Evolutionary conservation across 306 rosid genomes (phyloP), one percentile per base, ranked within the genome.

Genomic region (Luffa aegyptiaca): DNA sequence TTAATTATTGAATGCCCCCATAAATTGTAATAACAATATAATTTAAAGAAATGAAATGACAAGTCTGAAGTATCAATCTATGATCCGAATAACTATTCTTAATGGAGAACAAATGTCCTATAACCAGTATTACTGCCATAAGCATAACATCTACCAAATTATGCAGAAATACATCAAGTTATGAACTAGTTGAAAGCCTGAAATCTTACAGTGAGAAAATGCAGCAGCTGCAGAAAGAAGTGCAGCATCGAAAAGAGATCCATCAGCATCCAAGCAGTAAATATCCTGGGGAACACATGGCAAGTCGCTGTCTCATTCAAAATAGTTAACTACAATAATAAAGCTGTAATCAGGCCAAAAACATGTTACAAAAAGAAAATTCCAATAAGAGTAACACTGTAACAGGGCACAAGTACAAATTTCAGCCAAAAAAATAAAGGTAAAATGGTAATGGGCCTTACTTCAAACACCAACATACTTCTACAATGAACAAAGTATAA

Each of bases 191-290:
- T 80, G 53, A 77, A 61, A 84, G 84, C 76, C 73, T 44, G 57
- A 82, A 74, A 65, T 72, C 93, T 87, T 87, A 94, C 98, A 79
- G 81, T 94, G 90, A 82, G 91, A 90, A 75, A 92, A 89, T 68
- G 97, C 97, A 69, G 97, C 90, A 82, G 89, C 88, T 12, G 91
- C 94, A 66, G 98, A 94, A 61, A 92, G 92, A 85, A 92, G 85
- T 49, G 96, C 98, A 83, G 96, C 91, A 79, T 92, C 96, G 69
- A 89, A 92, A 73, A 92, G 93, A 76, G 97, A 84, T 79, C 98
- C 96, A 77, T 92, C 96, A 78, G 98, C 96, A 81, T 90, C 96
- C 93, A 94, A 89, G 84, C 94, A 94, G 81, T 92, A 94, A 73
- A 94, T 85, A 85, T 92, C 97, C 96, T 94, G 89, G 70, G 83